Evolutionary conservation across 169 alveolate genomes (phyloP), one percentile per base, ranked within the genome.

Genomic region (Babesia bovis): DNA sequence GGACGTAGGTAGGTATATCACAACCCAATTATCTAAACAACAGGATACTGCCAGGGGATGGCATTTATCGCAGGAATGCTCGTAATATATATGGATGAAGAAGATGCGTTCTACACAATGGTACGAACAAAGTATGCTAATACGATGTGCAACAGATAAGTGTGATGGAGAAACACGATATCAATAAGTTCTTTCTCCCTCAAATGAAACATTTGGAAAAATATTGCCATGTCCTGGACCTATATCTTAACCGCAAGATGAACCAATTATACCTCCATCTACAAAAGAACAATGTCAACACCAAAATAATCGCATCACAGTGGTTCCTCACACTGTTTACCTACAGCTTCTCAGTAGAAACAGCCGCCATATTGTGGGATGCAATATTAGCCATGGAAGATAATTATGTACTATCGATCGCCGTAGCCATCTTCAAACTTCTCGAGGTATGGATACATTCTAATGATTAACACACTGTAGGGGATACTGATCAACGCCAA

Each of bases 291-390:
- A 73, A 85, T 42, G 83, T 91, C 30, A 72, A 66, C 35, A 94
- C 92, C n/a, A 69, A 92, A 9, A 81, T 92, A 89, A 86, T 82
- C 70, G 91, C 92, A 0, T 72, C 94, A 41, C 91, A 90, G 52
- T 94, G 97, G 96, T 89, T 94, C 70, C 85, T 94, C 83, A 92
- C 96, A 32, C 72, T 94, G 21, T 94, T 84, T 83, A 79, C 92
- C 21, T 75, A 78, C 44, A 84, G 85, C 76, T 78, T 91, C 45
- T 63, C 83, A 45, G 69, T 90, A 36, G 92, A 91, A 32, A 30
- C 38, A 10, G 90, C 91, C 33, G 93, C 94, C 28, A 86, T 94
- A 66, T 79, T 93, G 33, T 93, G 94, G 90, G 97, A 94, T 76
- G 77, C 73, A n/a, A 89, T 90, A 72, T 68, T 91, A 25, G 66